Conservation (phyloP, 2,329 filamentous ascomycete species). For the Aureobasidium subglaciale region DNA sequence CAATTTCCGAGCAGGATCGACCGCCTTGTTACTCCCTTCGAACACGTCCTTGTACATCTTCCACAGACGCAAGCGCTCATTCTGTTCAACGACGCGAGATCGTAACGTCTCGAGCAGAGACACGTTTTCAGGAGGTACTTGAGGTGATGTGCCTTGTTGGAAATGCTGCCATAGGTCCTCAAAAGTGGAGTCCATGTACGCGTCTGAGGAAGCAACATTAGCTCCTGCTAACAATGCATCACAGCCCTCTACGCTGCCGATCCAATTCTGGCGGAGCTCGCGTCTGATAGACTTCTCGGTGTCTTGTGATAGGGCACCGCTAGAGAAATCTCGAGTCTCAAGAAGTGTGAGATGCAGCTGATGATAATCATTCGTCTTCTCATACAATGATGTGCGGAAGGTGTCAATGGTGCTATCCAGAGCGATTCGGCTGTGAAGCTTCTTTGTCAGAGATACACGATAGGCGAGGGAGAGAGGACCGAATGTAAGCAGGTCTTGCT, state of each 20-base stretch:
- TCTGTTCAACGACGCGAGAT: constrained; percentile 58
- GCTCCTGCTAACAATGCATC: constrained; percentile 64
- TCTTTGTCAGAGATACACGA: constrained; percentile 54
- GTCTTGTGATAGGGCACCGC: constrained; percentile 15
- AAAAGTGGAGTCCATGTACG: constrained; percentile 60
- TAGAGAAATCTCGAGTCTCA: neutral
- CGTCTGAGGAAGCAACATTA: constrained; percentile 48
- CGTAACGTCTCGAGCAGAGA: constrained; percentile 62
- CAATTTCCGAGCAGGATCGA: neutral
- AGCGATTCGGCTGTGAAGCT: neutral
- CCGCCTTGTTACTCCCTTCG: neutral
- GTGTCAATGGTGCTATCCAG: constrained; percentile 52
- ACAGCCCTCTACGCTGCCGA: constrained; percentile 68
- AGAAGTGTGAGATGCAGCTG: constrained; percentile 30
- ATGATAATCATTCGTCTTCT: constrained; percentile 54
- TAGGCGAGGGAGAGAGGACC: constrained; percentile 66
- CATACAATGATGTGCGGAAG: constrained; percentile 57
- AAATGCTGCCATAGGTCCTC: constrained; percentile 63
- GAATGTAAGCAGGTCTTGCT: constrained; percentile 37
- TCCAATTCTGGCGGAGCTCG: constrained; percentile 65
- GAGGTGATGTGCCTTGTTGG: constrained; percentile 44
- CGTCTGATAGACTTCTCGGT: constrained; percentile 41
- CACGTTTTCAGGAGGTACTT: neutral
- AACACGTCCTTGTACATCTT: constrained; percentile 41
- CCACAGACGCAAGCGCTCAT: constrained; percentile 65